These are phyloP conservation scores for Tilletia indica DNA, from an alignment of 1,284 basidiomycete species.

Conservation along the genomic window DNA sequence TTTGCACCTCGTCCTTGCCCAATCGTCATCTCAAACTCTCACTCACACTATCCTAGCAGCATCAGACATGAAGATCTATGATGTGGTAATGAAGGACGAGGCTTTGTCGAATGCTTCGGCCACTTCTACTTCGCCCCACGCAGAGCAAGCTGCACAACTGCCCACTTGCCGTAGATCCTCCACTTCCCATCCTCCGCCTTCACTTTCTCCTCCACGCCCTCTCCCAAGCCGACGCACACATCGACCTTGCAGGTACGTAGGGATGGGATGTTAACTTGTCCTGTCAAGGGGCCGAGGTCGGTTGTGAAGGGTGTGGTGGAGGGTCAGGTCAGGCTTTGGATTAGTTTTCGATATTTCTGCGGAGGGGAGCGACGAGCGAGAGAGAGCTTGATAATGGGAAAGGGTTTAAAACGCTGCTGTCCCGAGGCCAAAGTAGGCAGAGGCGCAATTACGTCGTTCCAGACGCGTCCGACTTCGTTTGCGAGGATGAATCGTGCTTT, in stretches of 20 bases:
- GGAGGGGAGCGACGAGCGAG: neutral
- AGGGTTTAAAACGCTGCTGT: constrained; percentile 61
- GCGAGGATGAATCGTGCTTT: constrained; percentile 70
- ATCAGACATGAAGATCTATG: no score
- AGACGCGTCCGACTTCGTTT: constrained; percentile 75
- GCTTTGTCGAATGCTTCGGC: neutral
- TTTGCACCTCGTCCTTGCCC: no score
- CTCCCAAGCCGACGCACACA: constrained; percentile 50
- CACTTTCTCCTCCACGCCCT: constrained; percentile 37
- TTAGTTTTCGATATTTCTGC: constrained; percentile 65
- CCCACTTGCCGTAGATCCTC: constrained; percentile 49
- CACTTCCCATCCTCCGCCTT: constrained; percentile 41
- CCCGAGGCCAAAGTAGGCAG: neutral
- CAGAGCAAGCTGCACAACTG: constrained; percentile 35
- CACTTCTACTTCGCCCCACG: neutral
- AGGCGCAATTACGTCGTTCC: neutral
- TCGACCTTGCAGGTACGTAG: constrained; percentile 95
- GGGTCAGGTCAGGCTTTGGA: constrained; percentile 86
- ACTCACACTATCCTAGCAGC: no score
- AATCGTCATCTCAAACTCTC: no score
- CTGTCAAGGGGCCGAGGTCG: constrained; percentile 69
- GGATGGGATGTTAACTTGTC: constrained; percentile 76
- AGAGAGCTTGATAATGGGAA: neutral
- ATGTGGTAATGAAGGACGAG: neutral
- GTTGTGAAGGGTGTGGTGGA: constrained; percentile 73